phyloP scores from a whole-genome alignment of 164 flowering plant species.

The grape (Vitis vinifera) region ASM3070453v1 NC_081818.1:22388001-22388500 shows the following conservation, averaged over 20 bases:
- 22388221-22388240: conserved; percentile 29
- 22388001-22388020: conserved; percentile 8
- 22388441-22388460: conserved; percentile 54
- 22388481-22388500: conserved; percentile 37
- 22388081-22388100: conserved; percentile 53
- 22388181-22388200: conserved; percentile 34
- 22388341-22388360: conserved; percentile 56
- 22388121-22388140: conserved; percentile 21
- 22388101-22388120: conserved; percentile 40
- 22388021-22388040: conserved; percentile 17
- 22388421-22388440: conserved; percentile 42
- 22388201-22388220: conserved; percentile 37
- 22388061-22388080: conserved; percentile 38
- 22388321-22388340: conserved; percentile 47
- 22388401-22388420: conserved; percentile 40
- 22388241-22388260: conserved; percentile 47
- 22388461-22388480: conserved; percentile 44
- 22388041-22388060: conserved; percentile 39
- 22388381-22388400: conserved; percentile 56
- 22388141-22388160: conserved; percentile 34
- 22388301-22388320: conserved; percentile 39
- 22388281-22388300: conserved; percentile 31
- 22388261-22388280: conserved; percentile 52
- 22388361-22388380: conserved; percentile 64
- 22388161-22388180: conserved; percentile 44